Evolutionary conservation across 768 basidiomycete species (phyloP).

Genomic region (Chalciporus pseudorubinellus): DNA sequence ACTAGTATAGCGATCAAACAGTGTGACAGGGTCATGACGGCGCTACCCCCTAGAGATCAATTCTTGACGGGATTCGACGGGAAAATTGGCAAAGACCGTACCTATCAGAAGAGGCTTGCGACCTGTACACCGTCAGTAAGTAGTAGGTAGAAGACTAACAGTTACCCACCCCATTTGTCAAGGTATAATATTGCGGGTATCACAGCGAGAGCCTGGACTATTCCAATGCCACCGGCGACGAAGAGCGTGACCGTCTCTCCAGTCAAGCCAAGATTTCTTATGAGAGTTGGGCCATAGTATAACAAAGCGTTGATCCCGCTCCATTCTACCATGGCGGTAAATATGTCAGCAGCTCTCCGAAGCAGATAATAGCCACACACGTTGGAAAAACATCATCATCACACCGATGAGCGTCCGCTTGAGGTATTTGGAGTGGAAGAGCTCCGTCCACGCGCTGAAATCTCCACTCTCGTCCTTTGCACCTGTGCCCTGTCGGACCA

Average conservation of each 20-base stretch:
- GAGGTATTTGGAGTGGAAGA: conserved; percentile 54
- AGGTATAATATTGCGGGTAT: conserved; percentile 71
- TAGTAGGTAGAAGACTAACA: not conserved
- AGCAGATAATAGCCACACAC: conserved; percentile 39
- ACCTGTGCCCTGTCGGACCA: conserved; percentile 42
- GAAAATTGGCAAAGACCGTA: conserved; percentile 12
- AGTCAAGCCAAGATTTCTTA: conserved; percentile 59
- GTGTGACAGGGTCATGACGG: conserved; percentile 64
- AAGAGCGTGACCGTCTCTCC: conserved; percentile 60
- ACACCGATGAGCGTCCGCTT: conserved; percentile 68
- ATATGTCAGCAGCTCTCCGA: not conserved
- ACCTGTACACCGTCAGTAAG: conserved; percentile 37
- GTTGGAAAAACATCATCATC: conserved; percentile 81
- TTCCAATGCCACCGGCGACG: conserved; percentile 76
- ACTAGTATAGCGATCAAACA: conserved; percentile 64
- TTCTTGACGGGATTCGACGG: not conserved
- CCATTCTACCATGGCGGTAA: conserved; percentile 56
- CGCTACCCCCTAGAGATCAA: conserved; percentile 47
- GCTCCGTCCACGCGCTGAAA: conserved; percentile 47
- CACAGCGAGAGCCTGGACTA: conserved; percentile 75
- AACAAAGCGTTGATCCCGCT: conserved; percentile 82
- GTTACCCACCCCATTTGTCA: conserved; percentile 54
- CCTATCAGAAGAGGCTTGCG: conserved; percentile 62
- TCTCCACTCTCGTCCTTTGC: conserved; percentile 16
- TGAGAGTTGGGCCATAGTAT: conserved; percentile 77